Percentiles rank a stretch among this genome's conserved stretches.
phyloP scores from a whole-genome alignment of 2,329 filamentous ascomycete species.

The Torrubiella hemipterigena region DNA sequence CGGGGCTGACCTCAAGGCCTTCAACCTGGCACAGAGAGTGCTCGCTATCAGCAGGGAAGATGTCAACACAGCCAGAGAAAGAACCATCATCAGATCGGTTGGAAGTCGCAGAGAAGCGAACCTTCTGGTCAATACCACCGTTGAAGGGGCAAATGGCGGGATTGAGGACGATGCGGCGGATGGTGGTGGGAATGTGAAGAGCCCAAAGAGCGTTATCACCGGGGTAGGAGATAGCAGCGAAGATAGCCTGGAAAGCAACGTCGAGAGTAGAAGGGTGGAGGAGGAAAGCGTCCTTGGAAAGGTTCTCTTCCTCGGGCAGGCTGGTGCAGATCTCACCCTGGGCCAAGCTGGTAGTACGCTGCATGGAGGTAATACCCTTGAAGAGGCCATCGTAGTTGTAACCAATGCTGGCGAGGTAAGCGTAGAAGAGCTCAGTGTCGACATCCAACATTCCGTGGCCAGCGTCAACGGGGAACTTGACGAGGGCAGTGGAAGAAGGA shows the following conservation, averaged over 20 bases:
- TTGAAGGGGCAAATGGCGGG: constrained; percentile 6
- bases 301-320: constrained; percentile 3
- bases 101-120: constrained; percentile 5
- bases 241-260: constrained; percentile 20
- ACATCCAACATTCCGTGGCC: neutral
- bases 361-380: constrained; percentile 7
- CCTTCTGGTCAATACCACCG: constrained; percentile 4
- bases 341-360: constrained; percentile 5
- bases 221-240: constrained; percentile 19
- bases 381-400: constrained; percentile 12
- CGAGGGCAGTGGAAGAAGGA: constrained; percentile 6
- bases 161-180: constrained; percentile 10
- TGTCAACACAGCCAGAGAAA: constrained; percentile 5
- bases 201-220: constrained; percentile 19
- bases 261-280: constrained; percentile 23
- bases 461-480: constrained; percentile 2
- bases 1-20: constrained; percentile 5
- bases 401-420: constrained; percentile 9
- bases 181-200: constrained; percentile 16
- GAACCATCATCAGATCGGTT: constrained; percentile 4
- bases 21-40: constrained; percentile 5
- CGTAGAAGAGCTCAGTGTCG: constrained; percentile 10
- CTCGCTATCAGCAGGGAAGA: constrained; percentile 5
- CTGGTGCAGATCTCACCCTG: constrained; percentile 7
- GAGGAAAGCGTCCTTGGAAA: constrained; percentile 8